Evolutionary conservation across 441 rosid species (phyloP), one percentile per base, ranked within the genome.

Genomic region (Erodium texanum): DNA sequence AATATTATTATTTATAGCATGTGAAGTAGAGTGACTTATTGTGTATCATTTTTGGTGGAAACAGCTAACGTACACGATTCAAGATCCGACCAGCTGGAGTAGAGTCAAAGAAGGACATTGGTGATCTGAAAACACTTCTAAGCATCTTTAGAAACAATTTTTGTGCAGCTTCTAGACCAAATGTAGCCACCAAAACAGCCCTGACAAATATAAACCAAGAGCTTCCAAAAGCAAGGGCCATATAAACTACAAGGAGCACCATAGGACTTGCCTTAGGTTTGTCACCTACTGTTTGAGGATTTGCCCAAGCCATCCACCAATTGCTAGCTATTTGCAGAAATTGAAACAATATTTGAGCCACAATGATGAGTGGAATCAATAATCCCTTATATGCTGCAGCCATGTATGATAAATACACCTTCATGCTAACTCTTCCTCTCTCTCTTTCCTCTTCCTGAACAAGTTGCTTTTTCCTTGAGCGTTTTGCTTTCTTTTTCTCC

Each of bases 291-390:
- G 94, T 89, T 77, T 92, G 99, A 69, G 99, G 99, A 81, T 92
- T 95, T 58, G 98, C 98, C 99, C 99, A 95, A 67, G 99, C 99
- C 99, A 94, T 95, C 99, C 99, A 95, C 99, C 99, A 95, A 78
- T 85, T 95, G 80, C 99, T 89, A 78, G 97, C 93, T 71, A 95
- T 95, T 85, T 95, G 99, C 70, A 95, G 99, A 82, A 95, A 92
- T 58, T 95, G 99, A 78, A 95, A 95, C 73, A 87, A 73, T 66
- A 83, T 79, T 79, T 95, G 99, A 59, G 99, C 97, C 38, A 95
- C 73, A 74, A 95, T 86, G 66, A 95, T 95, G 41, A 86, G 88
- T 2, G 99, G 98, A 79, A 95, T 90, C 73, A 95, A 76, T 59
- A 83, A 66, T 73, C 99, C 99, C 82, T 84, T 90, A 79, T 92